Evolutionary conservation across 495 filamentous ascomycete species (phyloP), one percentile per base, ranked within the genome.

Genomic region (Rostrohypoxylon terebratum): DNA sequence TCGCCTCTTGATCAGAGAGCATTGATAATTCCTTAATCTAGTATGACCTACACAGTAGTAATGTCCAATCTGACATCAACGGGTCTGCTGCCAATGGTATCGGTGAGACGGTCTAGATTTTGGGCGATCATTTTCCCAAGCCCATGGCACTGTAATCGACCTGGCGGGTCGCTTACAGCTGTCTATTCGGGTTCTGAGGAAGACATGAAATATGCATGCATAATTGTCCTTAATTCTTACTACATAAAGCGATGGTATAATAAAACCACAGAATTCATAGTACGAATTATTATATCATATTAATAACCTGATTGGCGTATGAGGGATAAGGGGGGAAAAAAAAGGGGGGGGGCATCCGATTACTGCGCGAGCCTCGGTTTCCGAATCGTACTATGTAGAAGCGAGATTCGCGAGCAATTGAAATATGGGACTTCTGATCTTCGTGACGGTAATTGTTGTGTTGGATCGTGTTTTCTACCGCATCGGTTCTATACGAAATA

Each of bases 151-250:
- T 23, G 44, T n/a, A 44, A 45, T 63, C 59, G 11, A 50, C 51
- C 23, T 33, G 66, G 54, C 14, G 42, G 42, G 34, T 59, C 34
- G 59, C 16, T 58, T 63, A 13, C 4, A 33, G n/a, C 63, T 59
- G 10, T 51, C 10, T 53, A n/a, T 31, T 67, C 67, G 59, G 53
- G 59, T 64, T 72, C 59, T 68, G 53, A 72, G 69, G 66, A 25
- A 60, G 63, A 58, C 69, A 72, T 67, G 55, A 70, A 31, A 59
- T 58, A 57, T 63, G 67, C 34, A 7, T 68, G 38, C 51, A 68
- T 48, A 64, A 42, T n/a, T n/a, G 13, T 60, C 64, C 55, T 60
- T 60, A 65, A 50, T 38, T 54, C 16, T 55, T 11, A 16, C 28
- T 45, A 23, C n/a, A 23, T 1, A 20, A 38, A 40, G 28, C 28